Evolutionary conservation across 1,284 basidiomycete species (phyloP).

Genomic region (Leccinum variabile): DNA sequence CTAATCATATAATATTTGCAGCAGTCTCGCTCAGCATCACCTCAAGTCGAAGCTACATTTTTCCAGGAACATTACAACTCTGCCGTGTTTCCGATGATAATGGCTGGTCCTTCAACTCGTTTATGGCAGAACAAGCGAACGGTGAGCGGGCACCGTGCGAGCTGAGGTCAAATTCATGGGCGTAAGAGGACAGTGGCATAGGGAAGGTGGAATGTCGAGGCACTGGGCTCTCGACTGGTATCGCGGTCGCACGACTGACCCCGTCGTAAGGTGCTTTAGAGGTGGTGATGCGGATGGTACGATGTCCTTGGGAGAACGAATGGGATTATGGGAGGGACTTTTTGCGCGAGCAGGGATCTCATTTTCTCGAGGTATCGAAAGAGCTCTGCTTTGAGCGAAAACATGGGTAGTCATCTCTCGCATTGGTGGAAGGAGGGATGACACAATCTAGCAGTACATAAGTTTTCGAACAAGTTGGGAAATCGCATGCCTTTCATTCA

Average conservation of each 20-base stretch:
- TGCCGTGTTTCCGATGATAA: too few species aligned
- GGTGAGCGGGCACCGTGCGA: constrained; percentile 2
- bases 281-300: not conserved
- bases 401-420: constrained; percentile 67
- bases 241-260: constrained; percentile 14
- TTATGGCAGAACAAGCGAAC: too few species aligned
- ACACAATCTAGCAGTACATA: constrained; percentile 51
- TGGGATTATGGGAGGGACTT: constrained; percentile 8
- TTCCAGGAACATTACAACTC: too few species aligned
- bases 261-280: constrained; percentile 4
- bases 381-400: constrained; percentile 62
- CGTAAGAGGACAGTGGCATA: constrained; percentile 25
- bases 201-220: constrained; percentile 18
- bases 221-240: constrained; percentile 19
- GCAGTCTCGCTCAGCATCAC: too few species aligned
- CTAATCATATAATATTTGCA: too few species aligned
- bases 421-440: constrained; percentile 70
- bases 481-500: constrained; percentile 35
- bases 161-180: constrained; percentile 15
- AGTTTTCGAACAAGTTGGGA: not conserved
- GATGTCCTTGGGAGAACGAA: not conserved
- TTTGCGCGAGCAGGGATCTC: not conserved
- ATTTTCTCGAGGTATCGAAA: constrained; percentile 28
- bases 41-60: too few species aligned
- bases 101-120: too few species aligned